Evolutionary conservation across 2,329 filamentous ascomycete genomes (phyloP), one percentile per base, ranked within the genome.

Genomic region (Venturia carpophila): DNA sequence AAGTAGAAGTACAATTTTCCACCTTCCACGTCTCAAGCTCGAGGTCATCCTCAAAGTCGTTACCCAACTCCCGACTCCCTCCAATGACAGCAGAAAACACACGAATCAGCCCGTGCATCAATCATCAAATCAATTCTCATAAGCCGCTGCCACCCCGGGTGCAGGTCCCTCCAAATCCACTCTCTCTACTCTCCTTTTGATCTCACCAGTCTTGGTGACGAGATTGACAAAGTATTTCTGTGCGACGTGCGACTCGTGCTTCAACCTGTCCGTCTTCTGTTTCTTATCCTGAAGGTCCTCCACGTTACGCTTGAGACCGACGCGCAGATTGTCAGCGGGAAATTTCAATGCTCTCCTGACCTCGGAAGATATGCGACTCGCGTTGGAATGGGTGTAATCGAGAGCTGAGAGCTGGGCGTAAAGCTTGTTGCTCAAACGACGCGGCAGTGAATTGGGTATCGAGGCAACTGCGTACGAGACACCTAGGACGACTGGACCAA

Each of bases 301-400:
- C 60, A 97, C 88, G 37, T 87, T 91, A 64, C 89, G 87, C 71
- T 95, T 89, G 39, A 99, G 83, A 63, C 89, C 87, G 55, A 91
- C 87, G 64, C 92, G 88, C 9, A 99, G 84, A 71, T 91, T 92
- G 72, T 93, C 89, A 1, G 92, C 90, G 0, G 94, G 94, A 71
- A 90, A 87, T 67, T 91, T 90, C 47, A 99, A 84, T 10, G 96
- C 91, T 73, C 92, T 91, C 69, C 93, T 90, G 52, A 96, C 91
- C 64, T 95, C 89, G 34, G 85, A 83, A 27, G 90, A 88, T 71
- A 99, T 95, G 64, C 94, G 90, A 21, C 84, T 81, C 56, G 92
- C 86, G 78, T 99, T 99, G 69, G 85, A 79, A 76, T 99, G 94
- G 1, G 94, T 90, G 73, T 97, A 99, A 78, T 99, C 94, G 72